Conservation (phyloP, 176 grass and related monocot species). For the Aegilops longissima region DNA sequence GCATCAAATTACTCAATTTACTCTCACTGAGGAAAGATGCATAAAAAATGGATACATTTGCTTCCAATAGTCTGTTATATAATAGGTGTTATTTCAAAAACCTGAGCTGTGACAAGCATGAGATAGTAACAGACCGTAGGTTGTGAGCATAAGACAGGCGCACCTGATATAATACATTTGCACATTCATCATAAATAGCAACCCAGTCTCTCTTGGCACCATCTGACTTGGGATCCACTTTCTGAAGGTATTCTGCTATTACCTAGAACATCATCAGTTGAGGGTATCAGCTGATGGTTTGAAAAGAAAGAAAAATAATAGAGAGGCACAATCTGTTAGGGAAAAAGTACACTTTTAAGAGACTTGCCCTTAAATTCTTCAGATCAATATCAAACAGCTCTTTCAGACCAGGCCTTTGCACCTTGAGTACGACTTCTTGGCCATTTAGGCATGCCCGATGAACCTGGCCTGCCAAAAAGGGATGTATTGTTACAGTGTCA, state of each 20-base stretch:
- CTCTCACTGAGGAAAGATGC: background rate
- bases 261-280: constrained; percentile 54
- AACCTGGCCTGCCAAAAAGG: constrained; percentile 88
- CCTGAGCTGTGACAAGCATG: constrained; percentile 7
- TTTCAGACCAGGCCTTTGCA: constrained; percentile 96
- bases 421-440: constrained; percentile 92
- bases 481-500: constrained; percentile 40
- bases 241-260: constrained; percentile 99
- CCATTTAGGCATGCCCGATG: constrained; percentile 88
- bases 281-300: constrained; percentile 23
- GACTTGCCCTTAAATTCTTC: constrained; percentile 88
- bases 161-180: constrained; percentile 80
- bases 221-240: constrained; percentile 97
- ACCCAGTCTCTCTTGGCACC: constrained; percentile 99
- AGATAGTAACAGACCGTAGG: background rate
- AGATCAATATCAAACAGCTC: constrained; percentile 99
- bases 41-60: constrained; percentile 1
- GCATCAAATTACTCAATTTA: background rate
- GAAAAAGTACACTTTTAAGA: background rate
- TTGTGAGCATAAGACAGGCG: constrained; percentile 6
- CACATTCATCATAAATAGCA: constrained; percentile 99
- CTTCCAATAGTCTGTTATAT: background rate
- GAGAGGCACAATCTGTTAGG: background rate
- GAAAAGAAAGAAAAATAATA: constrained; percentile 24
- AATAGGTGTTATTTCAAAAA: background rate